Evolutionary conservation across 2,329 filamentous ascomycete species (phyloP), one percentile per base, ranked within the genome.

Genomic region (Botrytis cinerea): DNA sequence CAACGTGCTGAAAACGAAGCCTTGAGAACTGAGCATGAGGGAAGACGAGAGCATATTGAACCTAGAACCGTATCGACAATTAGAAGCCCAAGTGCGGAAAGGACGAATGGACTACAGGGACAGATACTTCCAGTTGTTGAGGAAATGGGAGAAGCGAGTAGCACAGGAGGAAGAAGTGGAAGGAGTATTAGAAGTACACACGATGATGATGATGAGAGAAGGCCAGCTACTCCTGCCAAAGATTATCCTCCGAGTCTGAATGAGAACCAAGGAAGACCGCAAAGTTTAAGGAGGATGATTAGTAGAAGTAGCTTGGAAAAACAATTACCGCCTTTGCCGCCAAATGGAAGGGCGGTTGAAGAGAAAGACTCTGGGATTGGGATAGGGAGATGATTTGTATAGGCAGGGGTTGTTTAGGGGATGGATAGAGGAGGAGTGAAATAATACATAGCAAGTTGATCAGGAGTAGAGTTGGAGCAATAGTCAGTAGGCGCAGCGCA

Each of bases 71-170:
- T 48, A 64, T 83, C 83, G 73, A 89, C 84, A 73, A 86, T 85
- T 76, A 87, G 84, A 80, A 92, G 85, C 82, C 87, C 84, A 35
- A 87, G 84, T 79, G 86, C 84, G 32, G 85, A 91, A 78, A 81
- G 90, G 81, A 79, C 81, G 81, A 80, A 87, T 83, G 85, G 87
- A 22, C 82, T 85, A 20, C 80, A 87, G 83, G 85, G 87, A n/a
- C 83, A 86, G 25, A 90, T 87, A 1, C 84, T 98, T 2, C 95
- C 95, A 0, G 91, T 98, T 16, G 94, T 98, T 10, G 93, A 97
- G 77, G 95, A 98, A 83, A 92, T 90, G n/a, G 92, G 90, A 8
- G 95, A 98, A 82, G 91, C 86, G 16, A 88, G 87, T 12, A 93
- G 91, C 74, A 87, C 90, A 38, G 89, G 90, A 2, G 88, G 86